Percentiles rank a stretch among this genome's conserved stretches.
phyloP scores from a whole-genome alignment of 768 basidiomycete species.

The Tulasnella sp. region DNA sequence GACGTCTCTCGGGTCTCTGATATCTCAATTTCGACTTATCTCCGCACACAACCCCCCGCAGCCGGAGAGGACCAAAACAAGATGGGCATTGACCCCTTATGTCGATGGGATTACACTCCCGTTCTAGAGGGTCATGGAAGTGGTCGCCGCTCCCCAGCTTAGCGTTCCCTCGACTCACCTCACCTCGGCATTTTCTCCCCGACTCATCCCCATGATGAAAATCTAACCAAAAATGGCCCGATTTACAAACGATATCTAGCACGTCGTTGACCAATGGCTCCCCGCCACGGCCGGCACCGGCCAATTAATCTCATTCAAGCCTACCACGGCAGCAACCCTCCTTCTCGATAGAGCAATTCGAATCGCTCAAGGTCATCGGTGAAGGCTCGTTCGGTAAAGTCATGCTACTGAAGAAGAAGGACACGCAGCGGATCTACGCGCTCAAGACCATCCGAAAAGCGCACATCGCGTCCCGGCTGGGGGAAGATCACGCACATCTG shows the following conservation, averaged over 20 bases:
- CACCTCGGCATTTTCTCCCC: no score
- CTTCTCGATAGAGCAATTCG: slow-evolving; percentile 95
- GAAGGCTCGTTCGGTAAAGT: slow-evolving; percentile 96
- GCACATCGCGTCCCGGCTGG: slow-evolving; percentile 92
- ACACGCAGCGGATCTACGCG: slow-evolving; percentile 96
- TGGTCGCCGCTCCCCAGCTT: no score
- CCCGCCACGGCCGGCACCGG: slow-evolving; percentile 79
- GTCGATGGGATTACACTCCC: no score
- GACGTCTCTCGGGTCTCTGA: slow-evolving; percentile 95
- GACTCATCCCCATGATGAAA: no score
- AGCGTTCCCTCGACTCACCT: no score
- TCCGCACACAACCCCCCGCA: slow-evolving; percentile 75
- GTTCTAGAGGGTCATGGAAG: no score
- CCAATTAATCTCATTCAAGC: slow-evolving; percentile 92
- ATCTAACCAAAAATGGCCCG: no score
- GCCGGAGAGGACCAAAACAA: slow-evolving; percentile 70
- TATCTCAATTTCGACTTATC: slow-evolving; percentile 88
- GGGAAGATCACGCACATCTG: slow-evolving; percentile 98
- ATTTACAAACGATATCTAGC: no score
- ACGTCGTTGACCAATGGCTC: slow-evolving; percentile 62
- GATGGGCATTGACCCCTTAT: slow-evolving; percentile 82
- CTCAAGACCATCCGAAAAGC: slow-evolving; percentile 98
- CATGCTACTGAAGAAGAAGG: slow-evolving; percentile 99
- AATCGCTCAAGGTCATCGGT: slow-evolving; percentile 95
- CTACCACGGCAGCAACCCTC: slow-evolving; percentile 53